Base-by-base conservation (phyloP, 1,139 yeast species). In the Geotrichum klebahnii region DNA sequence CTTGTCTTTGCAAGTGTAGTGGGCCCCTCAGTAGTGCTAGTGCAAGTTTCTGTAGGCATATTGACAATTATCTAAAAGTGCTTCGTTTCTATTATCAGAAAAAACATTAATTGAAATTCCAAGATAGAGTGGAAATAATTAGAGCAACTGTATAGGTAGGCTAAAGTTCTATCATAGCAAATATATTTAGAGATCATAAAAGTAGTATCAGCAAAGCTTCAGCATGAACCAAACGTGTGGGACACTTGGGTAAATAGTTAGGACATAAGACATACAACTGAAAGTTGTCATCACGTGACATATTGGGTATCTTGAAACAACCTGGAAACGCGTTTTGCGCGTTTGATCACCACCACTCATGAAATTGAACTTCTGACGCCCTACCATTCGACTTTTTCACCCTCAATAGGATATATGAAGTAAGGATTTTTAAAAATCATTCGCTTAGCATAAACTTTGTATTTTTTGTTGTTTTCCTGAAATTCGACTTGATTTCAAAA, bases 41-140 rank as follows among this genome's bases (percentile, higher is more conserved):
- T 37, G 38, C n/a, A 43, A 3, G 44, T 37, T 26, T 48, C 40
- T 10, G 31, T 37, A 24, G 40, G 12, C 51, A 44, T 49, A 46
- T 20, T n/a, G 9, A 22, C 12, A 20, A 22, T 22, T n/a, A 24
- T 22, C n/a, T n/a, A n/a, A n/a, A n/a, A n/a, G n/a, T n/a, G n/a
- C n/a, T n/a, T n/a, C n/a, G n/a, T n/a, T n/a, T n/a, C n/a, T n/a
- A n/a, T n/a, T n/a, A n/a, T n/a, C n/a, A n/a, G n/a, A n/a, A n/a
- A n/a, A n/a, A n/a, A n/a, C n/a, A n/a, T n/a, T n/a, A n/a, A n/a
- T n/a, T n/a, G n/a, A 16, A 19, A 12, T 9, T 23, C 12, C 26
- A 23, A 32, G 20, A 33, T 20, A 32, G 17, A 17, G 5, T 24
- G 19, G 16, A 29, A 16, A 9, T 9, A 12, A 14, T 9, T 16